Evolutionary conservation across 2,329 filamentous ascomycete species (phyloP).

Genomic region (Clarireedia sp.): DNA sequence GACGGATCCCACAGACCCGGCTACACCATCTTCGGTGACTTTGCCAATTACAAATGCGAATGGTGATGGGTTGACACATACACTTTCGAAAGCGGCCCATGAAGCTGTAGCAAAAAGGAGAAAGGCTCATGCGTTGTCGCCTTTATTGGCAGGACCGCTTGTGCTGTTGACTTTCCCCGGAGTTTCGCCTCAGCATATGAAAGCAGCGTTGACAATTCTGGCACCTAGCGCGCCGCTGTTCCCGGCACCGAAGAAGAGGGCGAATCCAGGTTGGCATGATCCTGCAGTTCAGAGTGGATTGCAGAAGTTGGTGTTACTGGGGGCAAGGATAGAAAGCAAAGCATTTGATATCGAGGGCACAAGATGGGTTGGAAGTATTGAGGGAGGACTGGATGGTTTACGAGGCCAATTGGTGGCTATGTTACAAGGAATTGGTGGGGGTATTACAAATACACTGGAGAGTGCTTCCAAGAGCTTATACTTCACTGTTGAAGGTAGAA

Average conservation of each 20-base stretch:
- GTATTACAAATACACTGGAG: constrained; percentile 71
- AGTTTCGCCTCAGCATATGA: constrained; percentile 77
- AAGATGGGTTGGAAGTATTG: constrained; percentile 67
- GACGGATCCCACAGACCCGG: constrained; percentile 16
- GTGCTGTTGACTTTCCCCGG: constrained; percentile 72
- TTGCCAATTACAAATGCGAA: constrained; percentile 13
- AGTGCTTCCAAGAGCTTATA: constrained; percentile 75
- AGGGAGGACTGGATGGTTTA: constrained; percentile 73
- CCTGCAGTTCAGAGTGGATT: constrained; percentile 69
- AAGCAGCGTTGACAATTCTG: constrained; percentile 71
- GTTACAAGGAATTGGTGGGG: constrained; percentile 71
- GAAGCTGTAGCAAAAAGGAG: constrained; percentile 33
- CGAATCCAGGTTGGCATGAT: constrained; percentile 76
- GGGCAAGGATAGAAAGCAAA: constrained; percentile 75
- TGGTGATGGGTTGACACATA: constrained; percentile 42
- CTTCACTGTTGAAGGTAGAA: constrained; percentile 77
- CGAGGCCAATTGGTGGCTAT: constrained; percentile 73
- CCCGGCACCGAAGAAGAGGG: constrained; percentile 67
- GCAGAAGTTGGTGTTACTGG: constrained; percentile 79
- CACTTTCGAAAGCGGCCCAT: constrained; percentile 41
- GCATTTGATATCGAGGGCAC: constrained; percentile 34
- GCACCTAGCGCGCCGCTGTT: constrained; percentile 65
- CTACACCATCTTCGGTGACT: constrained; percentile 18
- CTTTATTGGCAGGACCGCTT: constrained; percentile 74
- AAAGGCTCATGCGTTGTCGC: constrained; percentile 55